These are phyloP conservation scores for Cryptosporidium meleagridis DNA, from an alignment of 169 alveolate species.

Conservation along the genomic window DNA sequence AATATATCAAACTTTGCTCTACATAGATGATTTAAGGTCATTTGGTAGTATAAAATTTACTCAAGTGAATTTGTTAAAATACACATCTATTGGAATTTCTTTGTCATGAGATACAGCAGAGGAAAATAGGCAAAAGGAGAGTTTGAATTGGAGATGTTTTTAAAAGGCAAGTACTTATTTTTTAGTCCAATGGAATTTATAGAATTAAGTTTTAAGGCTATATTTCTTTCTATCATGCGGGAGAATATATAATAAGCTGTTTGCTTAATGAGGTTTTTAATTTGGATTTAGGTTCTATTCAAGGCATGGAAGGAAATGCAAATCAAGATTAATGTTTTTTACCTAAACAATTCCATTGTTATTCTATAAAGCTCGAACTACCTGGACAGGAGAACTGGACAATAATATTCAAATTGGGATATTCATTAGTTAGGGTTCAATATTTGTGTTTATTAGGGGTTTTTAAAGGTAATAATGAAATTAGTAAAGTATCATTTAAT, in stretches of 20 bases:
- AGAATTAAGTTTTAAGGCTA: background rate
- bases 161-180: too few species aligned
- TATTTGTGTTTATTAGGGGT: background rate
- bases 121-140: background rate
- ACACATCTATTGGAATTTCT: background rate
- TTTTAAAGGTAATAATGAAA: background rate
- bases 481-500: background rate
- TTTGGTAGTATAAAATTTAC: background rate
- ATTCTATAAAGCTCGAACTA: slow-evolving; percentile 4
- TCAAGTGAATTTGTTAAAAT: background rate
- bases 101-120: background rate
- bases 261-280: background rate
- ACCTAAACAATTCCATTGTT: background rate
- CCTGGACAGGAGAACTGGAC: background rate
- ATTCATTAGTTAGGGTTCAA: background rate
- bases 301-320: background rate
- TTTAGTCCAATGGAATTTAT: background rate
- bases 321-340: too few species aligned
- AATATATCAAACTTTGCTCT: slow-evolving; percentile 33
- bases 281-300: background rate
- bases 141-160: background rate
- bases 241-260: background rate
- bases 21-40: slow-evolving; percentile 8
- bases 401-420: background rate
- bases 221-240: background rate